Conservation (phyloP, 2,329 filamentous ascomycete species). For the Hypocreales sp. region DNA sequence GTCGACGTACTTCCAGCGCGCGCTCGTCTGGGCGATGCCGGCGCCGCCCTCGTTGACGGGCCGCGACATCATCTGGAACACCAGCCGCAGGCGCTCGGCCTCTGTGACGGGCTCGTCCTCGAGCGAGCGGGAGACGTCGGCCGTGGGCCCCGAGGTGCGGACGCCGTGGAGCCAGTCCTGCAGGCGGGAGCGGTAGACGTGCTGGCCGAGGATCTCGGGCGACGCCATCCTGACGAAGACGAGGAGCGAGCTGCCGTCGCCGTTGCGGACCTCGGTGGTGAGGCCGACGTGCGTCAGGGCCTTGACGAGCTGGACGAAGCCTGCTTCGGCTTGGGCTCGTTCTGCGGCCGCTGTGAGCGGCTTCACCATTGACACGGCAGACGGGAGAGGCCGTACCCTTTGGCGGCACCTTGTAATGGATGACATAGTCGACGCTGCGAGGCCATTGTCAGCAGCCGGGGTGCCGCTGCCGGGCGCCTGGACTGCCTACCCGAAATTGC, state of each 20-base stretch:
- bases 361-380: too few relatives aligned
- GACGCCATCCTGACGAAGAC: slow-evolving; percentile 74
- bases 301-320: slow-evolving; percentile 65
- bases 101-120: slow-evolving; percentile 66
- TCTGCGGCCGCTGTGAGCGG: slow-evolving; percentile 27
- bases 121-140: slow-evolving; percentile 53
- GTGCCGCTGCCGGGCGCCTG: too few relatives aligned
- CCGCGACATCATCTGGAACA: slow-evolving; percentile 72
- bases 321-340: slow-evolving; percentile 50
- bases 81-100: slow-evolving; percentile 73
- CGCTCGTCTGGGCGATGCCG: slow-evolving; percentile 53
- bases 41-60: slow-evolving; percentile 61
- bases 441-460: slow-evolving; percentile 3
- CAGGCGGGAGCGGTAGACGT: slow-evolving; percentile 75
- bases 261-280: slow-evolving; percentile 72
- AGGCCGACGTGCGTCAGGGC: slow-evolving; percentile 67
- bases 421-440: slow-evolving; percentile 69
- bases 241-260: slow-evolving; percentile 58
- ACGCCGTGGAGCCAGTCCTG: slow-evolving; percentile 92
- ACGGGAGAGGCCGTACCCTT: slow-evolving; percentile 34
- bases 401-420: slow-evolving; percentile 59
- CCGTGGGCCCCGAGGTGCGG: slow-evolving; percentile 58
- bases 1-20: slow-evolving; percentile 57
- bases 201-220: slow-evolving; percentile 55
- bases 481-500: slow-evolving; percentile 30